Conservation (phyloP, 441 rosid species). For the Sinapis alba region DNA sequence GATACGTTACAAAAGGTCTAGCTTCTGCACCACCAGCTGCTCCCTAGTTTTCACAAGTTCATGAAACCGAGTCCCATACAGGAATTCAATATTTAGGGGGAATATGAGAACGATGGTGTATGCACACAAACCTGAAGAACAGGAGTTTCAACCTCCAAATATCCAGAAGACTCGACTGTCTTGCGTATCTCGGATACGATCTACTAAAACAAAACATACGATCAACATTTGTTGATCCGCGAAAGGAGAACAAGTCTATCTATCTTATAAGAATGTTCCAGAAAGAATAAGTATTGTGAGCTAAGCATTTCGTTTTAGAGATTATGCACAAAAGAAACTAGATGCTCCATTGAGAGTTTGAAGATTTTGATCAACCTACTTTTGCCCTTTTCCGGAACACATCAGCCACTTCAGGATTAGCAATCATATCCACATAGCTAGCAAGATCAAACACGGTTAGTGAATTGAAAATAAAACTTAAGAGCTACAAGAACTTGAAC, state of each 20-base stretch:
- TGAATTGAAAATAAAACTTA: neutral
- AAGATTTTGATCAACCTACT: conserved; percentile 47
- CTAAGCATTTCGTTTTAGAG: neutral
- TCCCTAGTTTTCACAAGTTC: conserved; percentile 62
- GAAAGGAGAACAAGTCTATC: neutral
- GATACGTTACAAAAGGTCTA: conserved; percentile 87
- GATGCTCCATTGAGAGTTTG: neutral
- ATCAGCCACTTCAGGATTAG: conserved; percentile 91
- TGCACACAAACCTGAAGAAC: conserved; percentile 82
- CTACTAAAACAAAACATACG: conserved; percentile 48
- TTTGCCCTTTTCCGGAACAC: conserved; percentile 89
- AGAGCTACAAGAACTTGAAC: neutral
- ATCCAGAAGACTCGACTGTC: conserved; percentile 79
- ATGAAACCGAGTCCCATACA: conserved; percentile 42
- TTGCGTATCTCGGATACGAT: conserved; percentile 83
- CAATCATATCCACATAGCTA: conserved; percentile 96
- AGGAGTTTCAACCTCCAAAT: conserved; percentile 96
- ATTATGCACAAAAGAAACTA: neutral
- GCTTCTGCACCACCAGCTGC: conserved; percentile 99
- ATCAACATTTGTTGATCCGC: conserved; percentile 1
- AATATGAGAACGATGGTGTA: conserved; percentile 33
- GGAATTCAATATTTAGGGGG: neutral
- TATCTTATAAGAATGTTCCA: neutral
- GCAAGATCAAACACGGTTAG: conserved; percentile 22
- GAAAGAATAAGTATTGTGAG: neutral